These are phyloP conservation scores for Pichia sp. DNA, from an alignment of 1,139 yeast genomes.

Conservation along the genomic window DNA sequence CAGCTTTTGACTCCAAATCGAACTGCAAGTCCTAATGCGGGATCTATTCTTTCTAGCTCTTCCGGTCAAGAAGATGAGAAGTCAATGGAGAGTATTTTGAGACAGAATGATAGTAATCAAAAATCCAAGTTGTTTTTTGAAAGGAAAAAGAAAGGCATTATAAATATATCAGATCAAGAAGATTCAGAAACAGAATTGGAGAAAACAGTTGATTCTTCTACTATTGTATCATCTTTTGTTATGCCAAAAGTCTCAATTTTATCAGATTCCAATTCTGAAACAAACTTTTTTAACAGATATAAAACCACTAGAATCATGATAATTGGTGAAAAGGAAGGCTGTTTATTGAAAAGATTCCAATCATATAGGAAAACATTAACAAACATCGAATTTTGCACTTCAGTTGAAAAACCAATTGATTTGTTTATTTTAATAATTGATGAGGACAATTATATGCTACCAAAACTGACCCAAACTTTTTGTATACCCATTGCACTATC, in stretches of 20 bases:
- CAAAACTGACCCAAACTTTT: slow-evolving; percentile 24
- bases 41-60: slow-evolving; percentile 26
- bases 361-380: slow-evolving; percentile 24
- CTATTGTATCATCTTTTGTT: slow-evolving; percentile 28
- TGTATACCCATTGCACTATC: slow-evolving; percentile 25
- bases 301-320: slow-evolving; percentile 21
- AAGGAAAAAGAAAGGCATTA: background rate
- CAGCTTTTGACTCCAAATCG: slow-evolving; percentile 4
- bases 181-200: slow-evolving; percentile 16
- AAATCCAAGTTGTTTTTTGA: background rate
- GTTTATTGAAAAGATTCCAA: slow-evolving; percentile 20
- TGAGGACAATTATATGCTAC: slow-evolving; percentile 24
- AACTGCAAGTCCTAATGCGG: slow-evolving; percentile 20
- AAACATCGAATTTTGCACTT: slow-evolving; percentile 20
- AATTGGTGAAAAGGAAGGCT: slow-evolving; percentile 21
- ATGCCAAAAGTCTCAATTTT: slow-evolving; percentile 27
- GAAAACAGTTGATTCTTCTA: slow-evolving; percentile 21
- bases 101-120: background rate
- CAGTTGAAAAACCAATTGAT: slow-evolving; percentile 17
- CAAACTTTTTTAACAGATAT: background rate
- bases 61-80: slow-evolving; percentile 24
- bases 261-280: slow-evolving; percentile 2
- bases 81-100: slow-evolving; percentile 1
- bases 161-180: background rate
- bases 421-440: slow-evolving; percentile 24